Base-by-base conservation (phyloP, 192 early-diverging fungal species). In the Backusella luteola region DNA sequence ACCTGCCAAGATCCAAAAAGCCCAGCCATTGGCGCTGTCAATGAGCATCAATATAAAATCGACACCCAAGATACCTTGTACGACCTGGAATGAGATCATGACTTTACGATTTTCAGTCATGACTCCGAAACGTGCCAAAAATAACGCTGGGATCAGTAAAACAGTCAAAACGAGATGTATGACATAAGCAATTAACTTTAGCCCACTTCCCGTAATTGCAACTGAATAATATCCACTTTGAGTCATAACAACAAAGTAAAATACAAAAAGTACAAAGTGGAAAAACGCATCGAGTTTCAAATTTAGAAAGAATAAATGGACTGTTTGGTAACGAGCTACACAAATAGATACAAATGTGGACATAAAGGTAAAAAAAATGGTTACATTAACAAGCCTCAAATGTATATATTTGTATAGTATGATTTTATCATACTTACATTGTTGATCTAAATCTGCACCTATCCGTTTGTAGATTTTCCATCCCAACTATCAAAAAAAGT, bases 261-360 rank as follows among this genome's bases (percentile, higher is more conserved):
- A 76, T 36, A 76, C 35, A 34, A 49, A 76, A 23, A 76, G 41
- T 3, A 71, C 69, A 17, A 76, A 39, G 11, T 76, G 68, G 11
- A 76, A 76, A 14, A 76, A 76, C 6, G 76, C 69, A 38, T 76
- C 69, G 68, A 76, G 53, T 39, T 76, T 76, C n/a, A 76, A 69
- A 66, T 76, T 76, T 52, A 76, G 19, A 35, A 71, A 71, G 26
- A 71, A 71, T 15, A 76, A 7, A 41, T 76, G 76, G 11, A 53
- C 52, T 70, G 34, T 66, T 36, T 63, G 73, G 59, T 74, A 74
- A 32, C 73, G 73, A n/a, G 56, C 73, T 74, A 29, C 21, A 56
- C 15, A 21, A 29, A 42, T 32, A 72, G 52, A 32, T 7, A 44
- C 42, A 44, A 15, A 44, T 17, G 17, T 4, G 17, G 12, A 17